Base-by-base conservation (phyloP, 768 basidiomycete species). In the Chiua virens region DNA sequence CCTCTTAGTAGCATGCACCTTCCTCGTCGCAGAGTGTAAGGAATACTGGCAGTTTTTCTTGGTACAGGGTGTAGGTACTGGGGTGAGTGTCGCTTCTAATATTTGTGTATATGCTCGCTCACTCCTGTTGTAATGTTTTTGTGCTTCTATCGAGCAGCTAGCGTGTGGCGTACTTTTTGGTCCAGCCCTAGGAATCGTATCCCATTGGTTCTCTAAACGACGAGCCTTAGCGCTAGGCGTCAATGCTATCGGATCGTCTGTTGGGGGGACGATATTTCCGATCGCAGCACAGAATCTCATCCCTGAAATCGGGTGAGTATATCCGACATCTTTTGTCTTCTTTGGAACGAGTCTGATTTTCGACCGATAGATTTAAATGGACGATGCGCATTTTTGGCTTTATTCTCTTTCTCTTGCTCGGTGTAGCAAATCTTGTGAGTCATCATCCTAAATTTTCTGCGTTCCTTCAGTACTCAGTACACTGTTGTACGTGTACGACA, bases 21-120 rank as follows among this genome's bases (percentile, higher is more conserved):
- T 90, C 60, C 72, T 91, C 20, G 71, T 78, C 8, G 86, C 86
- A 1, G 73, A 90, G 69, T 92, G 89, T 62, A 85, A 71, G 9
- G 54, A 76, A 50, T 91, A 83, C 60, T 91, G 89, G 89, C 86
- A 91, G 8, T 86, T 90, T 57, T 58, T 91, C 18, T 75, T 92
- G 2, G 88, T 80, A 51, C 89, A 91, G 63, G 89, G 89, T 1
- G 57, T 90, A 30, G 78, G 77, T 0, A 66, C 82, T 14, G 89
- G 89, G 22, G 82, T 87, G 53, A 54, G 84, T 70, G 3, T n/a
- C 0, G 4, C 9, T n/a, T 32, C 11, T 22, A 15, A 5, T 22
- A 14, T n/a, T 5, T 15, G 10, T 30, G 6, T 7, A 10, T 20
- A 5, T 23, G 13, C 27, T 17, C 15, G 41, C 42, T 42, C 18